Evolutionary conservation across 2,329 filamentous ascomycete species (phyloP).

Genomic region (Hirsutella minnesotensis): DNA sequence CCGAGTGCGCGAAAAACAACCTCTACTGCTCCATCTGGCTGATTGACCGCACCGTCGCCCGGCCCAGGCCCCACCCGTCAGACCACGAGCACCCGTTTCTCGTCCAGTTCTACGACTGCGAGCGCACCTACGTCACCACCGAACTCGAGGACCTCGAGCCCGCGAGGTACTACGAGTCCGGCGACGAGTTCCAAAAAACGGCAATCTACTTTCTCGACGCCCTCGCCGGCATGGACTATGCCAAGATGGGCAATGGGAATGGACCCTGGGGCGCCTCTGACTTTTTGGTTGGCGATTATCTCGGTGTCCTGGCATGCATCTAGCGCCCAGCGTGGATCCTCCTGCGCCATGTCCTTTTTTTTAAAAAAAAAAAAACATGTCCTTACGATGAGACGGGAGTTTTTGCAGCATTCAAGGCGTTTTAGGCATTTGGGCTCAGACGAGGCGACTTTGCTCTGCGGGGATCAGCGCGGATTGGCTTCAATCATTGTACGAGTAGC

Average conservation of each 20-base stretch:
- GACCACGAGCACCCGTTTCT: background rate
- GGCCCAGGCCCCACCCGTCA: background rate
- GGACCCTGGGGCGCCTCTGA: background rate
- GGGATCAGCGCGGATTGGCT: too few relatives aligned
- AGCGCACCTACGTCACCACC: background rate
- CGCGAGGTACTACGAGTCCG: background rate
- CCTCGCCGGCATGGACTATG: background rate
- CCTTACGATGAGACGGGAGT: too few relatives aligned
- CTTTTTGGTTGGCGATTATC: background rate
- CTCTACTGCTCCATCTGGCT: constrained; percentile 1
- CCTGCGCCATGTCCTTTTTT: background rate
- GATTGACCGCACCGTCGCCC: background rate
- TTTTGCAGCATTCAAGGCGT: too few relatives aligned
- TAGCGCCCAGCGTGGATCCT: background rate
- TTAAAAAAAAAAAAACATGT: background rate
- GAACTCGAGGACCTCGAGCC: background rate
- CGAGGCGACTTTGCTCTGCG: too few relatives aligned
- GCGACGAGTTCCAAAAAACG: background rate
- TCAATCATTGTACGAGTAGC: too few relatives aligned
- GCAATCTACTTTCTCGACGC: background rate
- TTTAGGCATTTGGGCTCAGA: too few relatives aligned
- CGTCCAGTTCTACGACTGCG: constrained; percentile 1
- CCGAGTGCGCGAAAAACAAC: background rate
- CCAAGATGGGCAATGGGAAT: background rate
- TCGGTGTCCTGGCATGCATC: background rate